These are phyloP conservation scores for Salvia rosmarinus DNA, from an alignment of 257 asterid genomes.

Conservation along the genomic window DNA sequence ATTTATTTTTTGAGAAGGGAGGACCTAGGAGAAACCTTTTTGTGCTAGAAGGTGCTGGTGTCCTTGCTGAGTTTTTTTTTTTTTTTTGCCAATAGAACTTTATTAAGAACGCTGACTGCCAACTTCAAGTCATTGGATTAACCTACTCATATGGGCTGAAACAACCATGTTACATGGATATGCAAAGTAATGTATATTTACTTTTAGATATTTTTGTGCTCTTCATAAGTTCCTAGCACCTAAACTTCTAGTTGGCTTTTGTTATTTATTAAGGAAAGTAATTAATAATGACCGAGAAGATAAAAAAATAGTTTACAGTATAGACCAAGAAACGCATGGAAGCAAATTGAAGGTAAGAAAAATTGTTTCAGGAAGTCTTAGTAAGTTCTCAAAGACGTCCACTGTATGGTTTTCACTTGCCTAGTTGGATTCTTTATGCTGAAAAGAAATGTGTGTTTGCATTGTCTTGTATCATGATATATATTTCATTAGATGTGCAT, in stretches of 20 bases:
- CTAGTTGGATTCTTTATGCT: neutral
- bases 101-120: neutral
- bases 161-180: too few species aligned
- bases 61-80: too few species aligned
- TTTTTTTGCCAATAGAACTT: neutral
- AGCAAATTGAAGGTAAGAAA: neutral
- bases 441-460: neutral
- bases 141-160: neutral
- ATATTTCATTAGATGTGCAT: neutral
- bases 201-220: neutral
- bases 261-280: neutral
- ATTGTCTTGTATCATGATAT: slow-evolving; percentile 2
- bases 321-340: neutral
- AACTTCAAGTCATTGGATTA: slow-evolving; percentile 12
- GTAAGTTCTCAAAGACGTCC: neutral
- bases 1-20: too few species aligned
- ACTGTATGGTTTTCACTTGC: neutral
- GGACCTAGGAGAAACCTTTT: too few species aligned
- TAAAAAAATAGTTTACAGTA: neutral
- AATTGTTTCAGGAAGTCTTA: neutral
- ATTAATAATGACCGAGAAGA: neutral
- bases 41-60: too few species aligned
- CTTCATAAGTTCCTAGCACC: neutral
- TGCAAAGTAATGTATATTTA: neutral
- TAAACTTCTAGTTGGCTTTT: neutral